Base-by-base conservation (phyloP, 2,329 filamentous ascomycete genomes). In the Sporothrix luriei region DNA sequence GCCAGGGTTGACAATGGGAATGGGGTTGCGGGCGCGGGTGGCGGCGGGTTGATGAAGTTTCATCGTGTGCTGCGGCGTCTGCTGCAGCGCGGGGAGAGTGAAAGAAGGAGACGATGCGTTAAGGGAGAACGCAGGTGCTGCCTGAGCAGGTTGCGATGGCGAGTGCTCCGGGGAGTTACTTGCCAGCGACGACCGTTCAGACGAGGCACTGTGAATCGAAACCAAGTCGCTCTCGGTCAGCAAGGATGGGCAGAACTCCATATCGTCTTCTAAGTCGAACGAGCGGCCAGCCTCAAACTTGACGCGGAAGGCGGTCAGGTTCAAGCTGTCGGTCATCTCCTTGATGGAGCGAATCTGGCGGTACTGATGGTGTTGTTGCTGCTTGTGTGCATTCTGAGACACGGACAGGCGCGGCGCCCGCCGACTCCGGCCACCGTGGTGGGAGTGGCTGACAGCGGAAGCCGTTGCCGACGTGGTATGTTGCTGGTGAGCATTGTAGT, bases 241-340 rank as follows among this genome's bases (percentile, higher is more conserved):
- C 75, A 98, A 87, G 78, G 90, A 89, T 73, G 94, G 94, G 82
- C 94, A 97, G 81, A 98, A 98, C 80, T 97, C 91, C 82, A 97
- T 86, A 79, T 98, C 94, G 78, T 98, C 94, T 77, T 97, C 94
- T 72, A 98, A 86, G 75, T 98, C 94, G 77, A 98, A 98, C 11
- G 94, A 97, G 71, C 93, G 89, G 71, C 92, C 93, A 73, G 93
- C 91, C 82, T 98, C 94, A 75, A 97, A 97, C 77, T 93, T 90
- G 74, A 88, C 88, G 75, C 94, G 91, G 83, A 97, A 97, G 73
- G 89, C 88, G 72, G 87, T 86, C 71, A 96, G 84, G 66, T 89
- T 87, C 24, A 88, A 88, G n/a, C 90, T 85, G 80, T 97, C 93
- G 75, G 89, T 89, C 73, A 93, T 82, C 79, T 97, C 93, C 80